Evolutionary conservation across 169 alveolate genomes (phyloP).

Genomic region (Cryptosporidium bovis): DNA sequence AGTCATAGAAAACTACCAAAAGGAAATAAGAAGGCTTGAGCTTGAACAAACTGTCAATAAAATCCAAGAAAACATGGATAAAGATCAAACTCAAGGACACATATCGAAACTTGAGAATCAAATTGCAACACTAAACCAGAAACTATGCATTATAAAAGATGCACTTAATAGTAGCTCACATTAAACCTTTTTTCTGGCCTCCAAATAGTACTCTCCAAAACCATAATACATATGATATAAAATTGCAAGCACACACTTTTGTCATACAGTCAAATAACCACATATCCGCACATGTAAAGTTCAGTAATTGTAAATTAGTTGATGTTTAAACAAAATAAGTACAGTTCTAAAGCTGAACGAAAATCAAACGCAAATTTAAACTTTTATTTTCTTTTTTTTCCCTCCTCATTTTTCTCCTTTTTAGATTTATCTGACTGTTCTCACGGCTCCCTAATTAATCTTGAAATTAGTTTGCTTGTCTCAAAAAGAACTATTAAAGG

Average conservation of each 20-base stretch:
- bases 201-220: no score
- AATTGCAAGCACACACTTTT: neutral
- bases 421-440: neutral
- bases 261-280: no score
- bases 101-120: conserved; percentile 47
- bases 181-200: neutral
- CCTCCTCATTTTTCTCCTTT: neutral
- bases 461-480: no score
- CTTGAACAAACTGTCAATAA: conserved; percentile 52
- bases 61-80: conserved; percentile 67
- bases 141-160: conserved; percentile 16
- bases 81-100: conserved; percentile 40
- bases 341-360: no score
- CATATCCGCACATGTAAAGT: no score
- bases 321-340: no score
- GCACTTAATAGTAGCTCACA: conserved; percentile 3
- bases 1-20: conserved; percentile 42
- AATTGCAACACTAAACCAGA: conserved; percentile 13
- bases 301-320: no score
- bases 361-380: no score
- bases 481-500: no score
- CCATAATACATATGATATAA: neutral
- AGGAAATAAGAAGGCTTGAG: conserved; percentile 51
- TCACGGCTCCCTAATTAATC: neutral
- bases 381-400: neutral